Base-by-base conservation (phyloP, 441 rosid genomes). In the Populus tomentosa region DNA sequence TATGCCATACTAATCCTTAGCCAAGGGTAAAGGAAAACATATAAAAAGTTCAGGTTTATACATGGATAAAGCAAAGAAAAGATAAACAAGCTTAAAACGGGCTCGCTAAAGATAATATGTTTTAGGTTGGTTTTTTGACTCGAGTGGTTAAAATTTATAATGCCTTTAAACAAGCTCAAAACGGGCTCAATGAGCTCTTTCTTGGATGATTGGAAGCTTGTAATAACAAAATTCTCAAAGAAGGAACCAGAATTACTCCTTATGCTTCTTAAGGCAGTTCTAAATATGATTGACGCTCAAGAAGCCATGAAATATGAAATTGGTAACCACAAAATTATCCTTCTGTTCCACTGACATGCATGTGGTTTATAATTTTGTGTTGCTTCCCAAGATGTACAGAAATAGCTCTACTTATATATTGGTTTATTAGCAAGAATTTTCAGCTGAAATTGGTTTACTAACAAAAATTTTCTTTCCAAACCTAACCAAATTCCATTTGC, bases 221-320 rank as follows among this genome's bases (percentile, higher is more conserved):
- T 88, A 71, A 82, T 88, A 65, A 50, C 81, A 74, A 86, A 87
- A 82, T 84, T 95, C 69, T 86, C 94, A 23, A 86, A 80, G 59
- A 91, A 88, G 87, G 97, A 91, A 85, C 97, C 95, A 4, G 91
- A 95, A 84, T 75, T 92, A 72, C 86, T 95, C 73, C 81, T 87
- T 72, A 81, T 80, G 78, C 94, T 94, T 85, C 92, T 91, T 56
- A 87, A 90, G 82, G 88, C 88, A 80, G 86, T 87, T 71, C 84
- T 96, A 69, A 86, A 89, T 75, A 84, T 78, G 85, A 88, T 92
- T 33, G 89, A 80, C 80, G 74, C 80, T 63, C 83, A 77, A 72
- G 92, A 88, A 81, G 82, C 76, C 74, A 82, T 72, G 80, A 87
- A 82, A 78, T 82, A 56, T 81, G 88, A 80, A 80, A 79, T 72